Percentiles rank a stretch among this genome's conserved stretches.
Conservation (phyloP, 768 basidiomycete genomes). For the Austroboletus eburneus region DNA sequence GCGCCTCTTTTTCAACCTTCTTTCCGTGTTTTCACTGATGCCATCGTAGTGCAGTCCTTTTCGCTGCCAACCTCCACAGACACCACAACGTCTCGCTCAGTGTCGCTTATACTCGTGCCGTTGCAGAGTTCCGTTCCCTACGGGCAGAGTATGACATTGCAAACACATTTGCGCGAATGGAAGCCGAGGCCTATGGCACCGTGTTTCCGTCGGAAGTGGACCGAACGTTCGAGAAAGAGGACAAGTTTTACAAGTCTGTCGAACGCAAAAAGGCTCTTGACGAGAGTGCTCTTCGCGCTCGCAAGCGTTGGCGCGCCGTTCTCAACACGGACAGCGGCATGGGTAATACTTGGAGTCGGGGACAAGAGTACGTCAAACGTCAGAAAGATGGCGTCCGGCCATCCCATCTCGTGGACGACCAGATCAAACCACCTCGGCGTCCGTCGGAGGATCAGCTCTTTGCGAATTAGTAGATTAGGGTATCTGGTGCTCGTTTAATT, state of each 20-base stretch:
- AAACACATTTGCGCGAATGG: constrained; percentile 68
- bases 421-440: constrained; percentile 12
- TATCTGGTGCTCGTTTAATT: constrained; percentile 1
- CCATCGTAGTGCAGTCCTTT: constrained; percentile 68
- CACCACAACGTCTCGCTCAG: constrained; percentile 61
- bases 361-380: constrained; percentile 64
- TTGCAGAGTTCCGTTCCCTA: constrained; percentile 84
- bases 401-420: constrained; percentile 55
- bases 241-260: constrained; percentile 57
- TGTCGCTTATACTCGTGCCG: constrained; percentile 73
- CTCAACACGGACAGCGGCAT: constrained; percentile 40
- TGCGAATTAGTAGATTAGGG: constrained; percentile 13
- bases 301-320: constrained; percentile 77
- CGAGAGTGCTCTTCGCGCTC: constrained; percentile 55
- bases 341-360: constrained; percentile 61
- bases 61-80: constrained; percentile 73
- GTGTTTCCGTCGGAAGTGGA: constrained; percentile 61
- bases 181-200: constrained; percentile 76
- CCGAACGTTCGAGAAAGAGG: constrained; percentile 57
- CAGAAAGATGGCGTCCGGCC: constrained; percentile 71
- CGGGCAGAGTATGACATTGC: constrained; percentile 82
- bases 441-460: constrained; percentile 22
- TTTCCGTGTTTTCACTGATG: constrained; percentile 7
- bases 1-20: constrained; percentile 28
- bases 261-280: constrained; percentile 52